Conservation (phyloP, 305 asterid genomes). For the Fraxinus sp. region DNA sequence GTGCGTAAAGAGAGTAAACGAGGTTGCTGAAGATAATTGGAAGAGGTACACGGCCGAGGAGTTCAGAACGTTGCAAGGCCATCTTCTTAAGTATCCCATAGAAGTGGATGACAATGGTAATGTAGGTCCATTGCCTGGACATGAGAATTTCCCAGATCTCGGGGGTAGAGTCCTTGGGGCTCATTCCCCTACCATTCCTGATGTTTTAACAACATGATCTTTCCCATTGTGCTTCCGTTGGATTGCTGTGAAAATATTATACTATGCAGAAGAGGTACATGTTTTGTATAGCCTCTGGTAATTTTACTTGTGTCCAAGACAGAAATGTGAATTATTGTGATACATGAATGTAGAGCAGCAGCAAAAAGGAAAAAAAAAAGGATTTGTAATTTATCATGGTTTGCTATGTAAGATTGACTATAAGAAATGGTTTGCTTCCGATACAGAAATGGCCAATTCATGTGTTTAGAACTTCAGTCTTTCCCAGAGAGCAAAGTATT, state of each 20-base stretch:
- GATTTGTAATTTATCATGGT: not conserved
- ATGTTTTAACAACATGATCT: slow-evolving; percentile 59
- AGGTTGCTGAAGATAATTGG: slow-evolving; percentile 71
- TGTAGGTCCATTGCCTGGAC: slow-evolving; percentile 57
- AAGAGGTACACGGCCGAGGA: slow-evolving; percentile 43
- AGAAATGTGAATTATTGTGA: not conserved
- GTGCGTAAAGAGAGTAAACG: slow-evolving; percentile 68
- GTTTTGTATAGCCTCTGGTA: not conserved
- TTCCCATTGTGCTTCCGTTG: not conserved
- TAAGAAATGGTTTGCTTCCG: not conserved
- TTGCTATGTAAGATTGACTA: not conserved
- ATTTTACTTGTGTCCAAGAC: not conserved
- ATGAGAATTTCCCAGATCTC: slow-evolving; percentile 73
- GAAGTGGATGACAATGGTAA: slow-evolving; percentile 59
- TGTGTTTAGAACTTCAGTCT: not conserved
- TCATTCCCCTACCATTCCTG: slow-evolving; percentile 65
- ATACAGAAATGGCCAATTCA: not conserved
- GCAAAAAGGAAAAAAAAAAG: not conserved
- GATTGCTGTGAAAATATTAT: not conserved
- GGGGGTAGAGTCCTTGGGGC: slow-evolving; percentile 83
- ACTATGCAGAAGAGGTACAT: not conserved
- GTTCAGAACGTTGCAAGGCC: slow-evolving; percentile 56
- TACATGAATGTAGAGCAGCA: not conserved
- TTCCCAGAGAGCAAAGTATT: not conserved
- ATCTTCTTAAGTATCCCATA: slow-evolving; percentile 80